Conservation (phyloP, 2,329 filamentous ascomycete species). For the Decorospora gaudefroyi region DNA sequence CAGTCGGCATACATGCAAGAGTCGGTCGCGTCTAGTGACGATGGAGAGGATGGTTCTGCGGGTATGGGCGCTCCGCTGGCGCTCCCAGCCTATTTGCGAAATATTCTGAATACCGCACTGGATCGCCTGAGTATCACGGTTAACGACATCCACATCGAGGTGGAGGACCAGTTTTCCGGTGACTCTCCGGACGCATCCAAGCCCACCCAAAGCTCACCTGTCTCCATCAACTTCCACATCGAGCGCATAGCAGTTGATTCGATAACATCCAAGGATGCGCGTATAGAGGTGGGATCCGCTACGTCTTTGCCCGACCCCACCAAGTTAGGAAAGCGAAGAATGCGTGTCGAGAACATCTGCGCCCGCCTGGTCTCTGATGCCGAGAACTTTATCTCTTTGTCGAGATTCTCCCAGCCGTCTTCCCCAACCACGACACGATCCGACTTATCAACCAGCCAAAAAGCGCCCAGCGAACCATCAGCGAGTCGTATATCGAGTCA, state of each 20-base stretch:
- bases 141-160: conserved; percentile 65
- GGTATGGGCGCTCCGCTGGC: conserved; percentile 74
- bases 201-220: conserved; percentile 54
- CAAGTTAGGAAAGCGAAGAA: conserved; percentile 67
- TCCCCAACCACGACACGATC: conserved; percentile 61
- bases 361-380: conserved; percentile 70
- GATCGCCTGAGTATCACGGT: conserved; percentile 72
- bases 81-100: conserved; percentile 70
- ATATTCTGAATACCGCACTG: conserved; percentile 73
- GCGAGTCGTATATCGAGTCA: conserved; percentile 16
- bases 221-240: conserved; percentile 68
- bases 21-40: conserved; percentile 63
- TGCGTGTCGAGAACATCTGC: conserved; percentile 66
- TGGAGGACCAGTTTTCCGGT: conserved; percentile 59
- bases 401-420: conserved; percentile 61
- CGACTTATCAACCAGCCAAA: conserved; percentile 29
- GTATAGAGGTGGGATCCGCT: conserved; percentile 28
- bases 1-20: conserved; percentile 66
- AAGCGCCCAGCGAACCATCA: conserved; percentile 24
- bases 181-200: conserved; percentile 59
- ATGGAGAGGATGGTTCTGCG: conserved; percentile 62
- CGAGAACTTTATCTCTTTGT: conserved; percentile 65
- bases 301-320: conserved; percentile 32
- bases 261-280: conserved; percentile 48
- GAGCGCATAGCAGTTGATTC: conserved; percentile 70